Base-by-base conservation (phyloP, 257 asterid species). In the Gynochthodes officinalis region DNA sequence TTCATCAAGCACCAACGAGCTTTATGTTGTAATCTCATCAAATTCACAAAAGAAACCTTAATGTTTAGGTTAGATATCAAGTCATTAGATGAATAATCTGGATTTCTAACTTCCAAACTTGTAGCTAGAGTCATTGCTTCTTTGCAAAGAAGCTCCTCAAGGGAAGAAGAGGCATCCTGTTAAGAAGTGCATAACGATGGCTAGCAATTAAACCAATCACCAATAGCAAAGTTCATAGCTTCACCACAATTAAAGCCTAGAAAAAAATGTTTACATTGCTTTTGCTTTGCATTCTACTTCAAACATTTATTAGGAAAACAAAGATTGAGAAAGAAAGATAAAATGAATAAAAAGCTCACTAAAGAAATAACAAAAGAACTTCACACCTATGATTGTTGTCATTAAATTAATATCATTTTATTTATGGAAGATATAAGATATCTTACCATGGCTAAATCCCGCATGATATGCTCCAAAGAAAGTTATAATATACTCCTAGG, bases 161-260 rank as follows among this genome's bases (percentile, higher is more conserved):
- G 95, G 71, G 97, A 76, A 94, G 91, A 64, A 94, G 89, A 50
- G 99, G 99, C 76, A 78, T 74, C 87, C 96, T 85, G 76, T 85
- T 88, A 40, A 91, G 95, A 72, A 85, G 81, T 71, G 99, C 94
- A 79, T 94, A 94, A 64, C 99, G 99, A 68, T 89, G 86, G 80
- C 99, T 88, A 33, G 97, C 95, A 71, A 94, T 80, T 74, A 89
- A 94, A 91, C 99, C 98, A 94, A 82, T 94, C 96, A 15, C 95
- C 98, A 59, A 83, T 82, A 65, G 99, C 97, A 80, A 94, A 94
- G 85, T 94, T 94, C 23, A 94, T 98, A 68, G 99, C 99, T 80
- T 91, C 99, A n/a, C 97, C 99, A 73, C 99, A 94, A 78, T 90
- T 91, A 80, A 94, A 94, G 78, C 99, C 99, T 94, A 83, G n/a